Conservation (phyloP, 169 alveolate species). For the Plasmodium yoelii region DNA sequence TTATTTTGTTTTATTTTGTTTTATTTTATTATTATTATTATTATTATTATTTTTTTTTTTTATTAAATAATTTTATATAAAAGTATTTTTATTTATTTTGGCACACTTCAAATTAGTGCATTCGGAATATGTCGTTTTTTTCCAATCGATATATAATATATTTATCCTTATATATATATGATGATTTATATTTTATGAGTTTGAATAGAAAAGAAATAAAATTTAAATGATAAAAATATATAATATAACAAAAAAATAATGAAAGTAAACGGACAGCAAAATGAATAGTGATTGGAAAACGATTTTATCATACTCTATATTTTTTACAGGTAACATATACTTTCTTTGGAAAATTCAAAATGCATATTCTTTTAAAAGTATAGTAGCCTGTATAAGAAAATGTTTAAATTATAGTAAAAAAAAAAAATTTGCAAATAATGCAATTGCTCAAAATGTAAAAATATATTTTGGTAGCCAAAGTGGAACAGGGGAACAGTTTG, state of each 20-base stretch:
- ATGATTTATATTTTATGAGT: too few relatives aligned
- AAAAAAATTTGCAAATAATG: conserved; percentile 3
- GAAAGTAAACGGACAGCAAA: background rate
- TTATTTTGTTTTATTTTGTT: too few relatives aligned
- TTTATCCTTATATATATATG: too few relatives aligned
- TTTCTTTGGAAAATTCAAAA: background rate
- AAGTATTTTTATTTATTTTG: too few relatives aligned
- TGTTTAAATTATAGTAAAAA: background rate
- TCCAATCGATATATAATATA: too few relatives aligned
- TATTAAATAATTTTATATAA: too few relatives aligned
- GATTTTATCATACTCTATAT: background rate
- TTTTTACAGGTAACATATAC: background rate
- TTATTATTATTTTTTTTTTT: too few relatives aligned
- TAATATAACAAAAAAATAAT: too few relatives aligned
- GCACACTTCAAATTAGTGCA: too few relatives aligned
- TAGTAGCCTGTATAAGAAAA: background rate
- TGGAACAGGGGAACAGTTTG: conserved; percentile 81
- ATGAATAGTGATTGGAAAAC: background rate
- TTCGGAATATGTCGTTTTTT: too few relatives aligned
- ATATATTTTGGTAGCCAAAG: conserved; percentile 82
- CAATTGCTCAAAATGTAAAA: conserved; percentile 56
- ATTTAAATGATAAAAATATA: too few relatives aligned
- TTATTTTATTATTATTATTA: too few relatives aligned
- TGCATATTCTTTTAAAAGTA: background rate
- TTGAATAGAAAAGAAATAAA: background rate